Base-by-base conservation (phyloP, 2,329 filamentous ascomycete species). In the Stagonosporopsis chrysanthemi region DNA sequence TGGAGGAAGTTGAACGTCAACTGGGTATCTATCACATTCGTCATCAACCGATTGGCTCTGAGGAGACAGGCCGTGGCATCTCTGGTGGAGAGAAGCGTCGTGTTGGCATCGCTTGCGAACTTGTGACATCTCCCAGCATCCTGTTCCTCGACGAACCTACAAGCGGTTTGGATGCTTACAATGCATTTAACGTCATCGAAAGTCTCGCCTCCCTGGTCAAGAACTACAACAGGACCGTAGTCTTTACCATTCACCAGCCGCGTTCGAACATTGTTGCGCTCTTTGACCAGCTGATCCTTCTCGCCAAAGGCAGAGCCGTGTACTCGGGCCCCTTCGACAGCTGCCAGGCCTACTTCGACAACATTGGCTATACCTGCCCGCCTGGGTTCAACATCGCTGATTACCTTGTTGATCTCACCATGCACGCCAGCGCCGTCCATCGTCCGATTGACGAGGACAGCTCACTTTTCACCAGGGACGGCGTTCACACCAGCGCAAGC, bases 331-430 rank as follows among this genome's bases (percentile, higher is more conserved):
- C 92, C 1, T 96, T 98, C 74, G 82, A 86, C 1, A 88, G 88
- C 63, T 99, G 95, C 73, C 95, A 99, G 75, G 82, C 86, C 19
- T 99, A 97, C 74, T 99, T 99, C 68, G 92, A 97, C 71, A 84
- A 87, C 43, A 88, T 97, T 60, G 96, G 95, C 40, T 99, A 97
- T 75, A 83, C 90, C 45, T 99, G 96, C 71, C 95, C 95, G 11
- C 90, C 93, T 23, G 96, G 96, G 2, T 99, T 98, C 84, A 99
- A 99, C 71, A 98, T 99, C 76, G 95, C 95, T 4, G 95, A 99
- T 75, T 99, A 97, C 72, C 85, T 99, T 5, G 93, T 99, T 28
- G 95, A 99, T 74, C 83, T 99, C 38, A 98, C 95, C 0, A 98
- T 99, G 94, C 95, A 99, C 74, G 93, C 92, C 23, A 86, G 90